Evolutionary conservation across 257 asterid species (phyloP), one percentile per base, ranked within the genome.

Genomic region (Ilex asprella): DNA sequence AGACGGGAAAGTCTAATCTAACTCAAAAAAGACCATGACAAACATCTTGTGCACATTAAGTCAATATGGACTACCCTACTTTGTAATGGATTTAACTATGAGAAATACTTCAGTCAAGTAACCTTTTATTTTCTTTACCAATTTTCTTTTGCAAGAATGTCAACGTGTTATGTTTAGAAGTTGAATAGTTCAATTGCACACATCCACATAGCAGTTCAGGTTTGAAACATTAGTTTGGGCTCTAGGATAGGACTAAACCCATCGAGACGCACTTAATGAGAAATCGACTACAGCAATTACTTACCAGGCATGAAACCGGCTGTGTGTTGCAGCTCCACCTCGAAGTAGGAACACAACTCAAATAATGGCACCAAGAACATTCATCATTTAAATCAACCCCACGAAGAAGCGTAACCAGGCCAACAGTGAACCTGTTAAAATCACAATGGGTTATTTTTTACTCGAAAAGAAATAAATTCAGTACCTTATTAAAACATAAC

Each of bases 341-440:
- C 1, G 87, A 79, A 31, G 95, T 86, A 10, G 95, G 96, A 56
- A 89, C 82, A 14, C 99, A 92, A 27, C 96, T 92, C 66, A 92
- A 79, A 68, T 92, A 86, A 71, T 92, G 96, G 75, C 95, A 89
- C 95, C 97, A 92, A 2, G 95, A 79, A 69, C 97, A 92, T 59
- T 78, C 88, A 32, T 85, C 93, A 47, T 92, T 92, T 65, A 89
- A 63, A 75, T 92, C 83, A 70, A 78, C 96, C 11, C 97, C 99
- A 2, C 85, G 94, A 46, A 92, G 83, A 69, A 92, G 95, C 79
- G 83, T 62, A 65, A 85, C 87, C 70, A 89, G 52, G 59, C 91
- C 91, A n/a, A 67, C 67, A 0, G 82, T 79, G 65, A 89, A 83
- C 83, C 97, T 92, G 52, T 27, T 71, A 32, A 55, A 21, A 8